Conservation (phyloP, 208 protist species). For the Leishmania aethiopica region DNA sequence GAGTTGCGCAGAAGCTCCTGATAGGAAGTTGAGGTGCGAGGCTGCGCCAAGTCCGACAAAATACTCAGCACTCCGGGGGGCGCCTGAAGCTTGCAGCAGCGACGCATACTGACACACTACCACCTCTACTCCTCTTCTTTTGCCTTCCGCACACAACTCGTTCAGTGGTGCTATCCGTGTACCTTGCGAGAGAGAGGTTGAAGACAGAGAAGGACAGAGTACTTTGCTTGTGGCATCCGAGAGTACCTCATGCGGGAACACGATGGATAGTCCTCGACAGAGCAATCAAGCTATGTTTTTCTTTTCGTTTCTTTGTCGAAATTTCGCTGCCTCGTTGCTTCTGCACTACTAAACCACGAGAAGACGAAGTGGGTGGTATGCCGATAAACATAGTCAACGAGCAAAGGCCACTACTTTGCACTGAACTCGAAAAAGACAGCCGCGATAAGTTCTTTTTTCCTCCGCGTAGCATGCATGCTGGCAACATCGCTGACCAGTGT, state of each 20-base stretch:
- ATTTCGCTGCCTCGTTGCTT: conserved; percentile 1
- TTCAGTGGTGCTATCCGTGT: neutral
- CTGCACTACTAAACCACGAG: too few relatives aligned
- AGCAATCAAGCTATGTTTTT: neutral
- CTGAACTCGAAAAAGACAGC: neutral
- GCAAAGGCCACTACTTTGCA: neutral
- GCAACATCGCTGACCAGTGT: neutral
- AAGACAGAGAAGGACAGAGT: neutral
- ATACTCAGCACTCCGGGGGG: conserved; percentile 21
- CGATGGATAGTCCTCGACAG: neutral
- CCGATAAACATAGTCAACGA: neutral
- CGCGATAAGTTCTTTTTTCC: neutral
- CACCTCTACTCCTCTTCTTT: neutral
- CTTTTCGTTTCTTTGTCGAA: neutral
- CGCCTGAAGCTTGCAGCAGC: conserved; percentile 3
- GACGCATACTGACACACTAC: conserved; percentile 11
- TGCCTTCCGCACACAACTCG: neutral
- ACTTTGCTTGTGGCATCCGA: neutral
- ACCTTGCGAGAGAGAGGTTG: neutral
- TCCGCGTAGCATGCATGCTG: neutral
- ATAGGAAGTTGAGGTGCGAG: conserved; percentile 13
- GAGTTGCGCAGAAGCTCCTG: conserved; percentile 38
- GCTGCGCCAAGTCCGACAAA: conserved; percentile 20
- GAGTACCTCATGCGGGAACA: neutral
- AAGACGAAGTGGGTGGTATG: neutral